Conservation (phyloP, 1,284 basidiomycete genomes). For the Ustilago lituana region DNA sequence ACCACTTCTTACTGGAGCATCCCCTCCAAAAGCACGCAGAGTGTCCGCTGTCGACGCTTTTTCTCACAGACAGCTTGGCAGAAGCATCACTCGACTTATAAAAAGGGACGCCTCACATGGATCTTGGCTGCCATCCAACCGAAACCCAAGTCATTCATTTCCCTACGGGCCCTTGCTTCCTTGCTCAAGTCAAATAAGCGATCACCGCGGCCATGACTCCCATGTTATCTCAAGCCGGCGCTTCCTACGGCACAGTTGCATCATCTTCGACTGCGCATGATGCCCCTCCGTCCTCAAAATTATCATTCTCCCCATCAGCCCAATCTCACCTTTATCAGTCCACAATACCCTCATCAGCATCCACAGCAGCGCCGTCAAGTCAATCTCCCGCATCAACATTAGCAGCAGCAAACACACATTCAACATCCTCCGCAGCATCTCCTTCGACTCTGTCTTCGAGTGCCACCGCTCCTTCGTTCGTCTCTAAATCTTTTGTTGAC, state of each 20-base stretch:
- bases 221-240: constrained; percentile 14
- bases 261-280: not conserved
- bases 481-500: constrained; percentile 14
- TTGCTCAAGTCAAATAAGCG: not conserved
- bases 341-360: constrained; percentile 1
- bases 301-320: not conserved
- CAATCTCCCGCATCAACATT: constrained; percentile 2
- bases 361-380: not conserved
- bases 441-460: not conserved
- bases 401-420: constrained; percentile 1
- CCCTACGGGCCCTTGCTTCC: too few relatives aligned
- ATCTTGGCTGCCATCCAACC: too few relatives aligned
- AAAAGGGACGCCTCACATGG: too few relatives aligned
- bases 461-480: constrained; percentile 17
- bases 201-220: constrained; percentile 12
- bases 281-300: constrained; percentile 1
- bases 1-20: too few relatives aligned
- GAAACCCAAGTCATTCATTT: too few relatives aligned
- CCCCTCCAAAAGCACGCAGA: too few relatives aligned
- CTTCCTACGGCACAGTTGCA: constrained; percentile 4
- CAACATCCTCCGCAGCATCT: constrained; percentile 2
- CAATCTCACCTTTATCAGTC: too few relatives aligned
- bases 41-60: too few relatives aligned
- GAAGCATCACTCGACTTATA: too few relatives aligned
- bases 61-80: too few relatives aligned